Base-by-base conservation (phyloP, 345 rosid species). In the Raphanus sativus region DNA sequence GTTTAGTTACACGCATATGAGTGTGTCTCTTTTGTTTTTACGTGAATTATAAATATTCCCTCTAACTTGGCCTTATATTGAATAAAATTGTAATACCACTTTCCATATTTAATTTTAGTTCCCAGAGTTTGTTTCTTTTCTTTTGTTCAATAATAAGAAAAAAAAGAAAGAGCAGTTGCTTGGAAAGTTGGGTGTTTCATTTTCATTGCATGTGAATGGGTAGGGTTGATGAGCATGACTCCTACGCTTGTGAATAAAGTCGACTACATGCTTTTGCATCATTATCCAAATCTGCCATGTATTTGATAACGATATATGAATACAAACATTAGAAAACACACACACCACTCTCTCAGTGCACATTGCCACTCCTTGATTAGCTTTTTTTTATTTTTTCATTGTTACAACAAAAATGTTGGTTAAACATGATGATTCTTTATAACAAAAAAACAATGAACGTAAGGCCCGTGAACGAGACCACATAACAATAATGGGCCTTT, bases 191-290 rank as follows among this genome's bases (percentile, higher is more conserved):
- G 79, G 79, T 62, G 82, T 80, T 80, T 80, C 79, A 64, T 38
- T 74, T 40, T 74, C 79, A 26, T 69, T 29, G 79, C 79, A 80
- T 69, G 82, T 74, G 82, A 74, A 56, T 11, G 79, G 52, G 82
- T 80, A 64, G 79, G 75, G 79, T 69, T 73, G 30, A 30, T 69
- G 62, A 66, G 21, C 62, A 54, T 74, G 81, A 78, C 73, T 62
- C 29, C 13, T 61, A 62, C 65, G 77, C 36, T 29, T 61, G 65
- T 60, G 74, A 78, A 78, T 73, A 73, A 67, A 73, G 77, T 61
- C 50, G 59, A 28, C n/a, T 73, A 12, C 74, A 36, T 78, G 38
- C 74, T 61, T 78, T 78, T 73, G 48, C 81, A 48, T 78, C 77
- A 61, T 67, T 73, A 73, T 73, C 81, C 30, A 73, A 48, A 73